Base-by-base conservation (phyloP, 371 early-diverging fungal genomes). In the Coemansia sp. region DNA sequence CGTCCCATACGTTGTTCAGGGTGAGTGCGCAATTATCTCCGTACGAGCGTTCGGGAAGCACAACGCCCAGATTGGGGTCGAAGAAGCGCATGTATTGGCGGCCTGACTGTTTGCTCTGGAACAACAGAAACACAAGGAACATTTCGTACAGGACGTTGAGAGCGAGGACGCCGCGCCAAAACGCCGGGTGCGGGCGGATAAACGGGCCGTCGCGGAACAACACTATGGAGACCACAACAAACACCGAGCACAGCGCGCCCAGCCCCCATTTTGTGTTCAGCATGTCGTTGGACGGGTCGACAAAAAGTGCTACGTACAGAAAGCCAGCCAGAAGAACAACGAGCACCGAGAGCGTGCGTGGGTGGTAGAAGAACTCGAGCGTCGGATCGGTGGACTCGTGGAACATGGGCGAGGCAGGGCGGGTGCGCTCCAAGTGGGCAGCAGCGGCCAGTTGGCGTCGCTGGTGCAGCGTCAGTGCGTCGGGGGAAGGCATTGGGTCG, bases 171-270 rank as follows among this genome's bases (percentile, higher is more conserved):
- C 89, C 87, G 40, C 97, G 85, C 98, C 98, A 97, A 52, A 97
- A 84, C 7, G 92, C 96, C 21, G 95, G 95, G 77, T 96, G 97
- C 7, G 98, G 98, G 51, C 98, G 85, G 47, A 96, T 87, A 79
- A 97, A 93, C 8, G 96, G 94, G 11, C 97, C 95, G 80, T 97
- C 95, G 14, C 91, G 84, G 77, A 97, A 96, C 75, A 90, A 87
- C 4, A 96, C 81, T 83, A 94, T 85, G 4, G 94, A 94, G 64
- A 93, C 89, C 42, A 94, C 84, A 2, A 92, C 84, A 69, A 97
- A 89, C 42, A 89, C 86, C 0, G 86, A 84, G 56, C 88, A 84
- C 54, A 88, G 83, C 9, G 92, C 92, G 6, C 84, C 67, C 5
- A 93, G 71, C 2, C 94, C 95, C 62, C 88, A 73, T 37, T 87